Evolutionary conservation across 2,329 filamentous ascomycete species (phyloP).

Genomic region (Pseudocercospora crystallina): DNA sequence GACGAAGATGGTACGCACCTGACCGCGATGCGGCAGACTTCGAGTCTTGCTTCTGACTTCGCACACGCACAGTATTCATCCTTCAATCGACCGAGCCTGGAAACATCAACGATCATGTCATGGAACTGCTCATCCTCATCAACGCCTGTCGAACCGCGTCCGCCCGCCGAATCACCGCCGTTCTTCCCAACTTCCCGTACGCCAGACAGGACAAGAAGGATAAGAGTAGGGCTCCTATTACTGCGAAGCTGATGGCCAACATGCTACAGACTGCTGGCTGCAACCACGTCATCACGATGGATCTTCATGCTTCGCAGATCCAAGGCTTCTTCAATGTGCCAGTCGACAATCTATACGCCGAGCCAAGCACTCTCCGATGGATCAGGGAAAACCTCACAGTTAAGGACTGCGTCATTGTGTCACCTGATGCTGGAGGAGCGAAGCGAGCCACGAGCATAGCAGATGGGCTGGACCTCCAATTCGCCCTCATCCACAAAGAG

Average conservation of each 20-base stretch:
- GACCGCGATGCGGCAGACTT: slow-evolving; percentile 5
- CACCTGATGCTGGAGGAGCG: slow-evolving; percentile 89
- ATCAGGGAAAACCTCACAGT: slow-evolving; percentile 82
- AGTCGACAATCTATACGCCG: slow-evolving; percentile 83
- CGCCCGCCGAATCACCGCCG: slow-evolving; percentile 88
- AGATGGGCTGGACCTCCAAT: slow-evolving; percentile 83
- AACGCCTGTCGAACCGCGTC: slow-evolving; percentile 86
- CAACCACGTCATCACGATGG: slow-evolving; percentile 94
- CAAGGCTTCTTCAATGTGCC: slow-evolving; percentile 92
- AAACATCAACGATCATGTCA: slow-evolving; percentile 96
- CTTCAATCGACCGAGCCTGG: slow-evolving; percentile 91
- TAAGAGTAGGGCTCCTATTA: slow-evolving; percentile 92
- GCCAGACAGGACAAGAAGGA: slow-evolving; percentile 98
- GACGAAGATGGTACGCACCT: slow-evolving; percentile 77
- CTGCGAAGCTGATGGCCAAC: slow-evolving; percentile 91
- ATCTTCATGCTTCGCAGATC: slow-evolving; percentile 89
- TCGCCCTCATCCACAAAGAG: slow-evolving; percentile 96
- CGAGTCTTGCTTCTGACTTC: too few relatives aligned
- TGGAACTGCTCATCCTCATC: slow-evolving; percentile 98
- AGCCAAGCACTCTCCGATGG: slow-evolving; percentile 88
- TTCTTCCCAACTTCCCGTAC: slow-evolving; percentile 95
- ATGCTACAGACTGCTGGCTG: slow-evolving; percentile 95
- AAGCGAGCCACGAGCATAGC: slow-evolving; percentile 93
- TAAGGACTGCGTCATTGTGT: slow-evolving; percentile 87
- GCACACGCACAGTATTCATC: slow-evolving; percentile 70